phyloP scores from a whole-genome alignment of 345 rosid genomes.

The Ailanthus altissimus region DNA sequence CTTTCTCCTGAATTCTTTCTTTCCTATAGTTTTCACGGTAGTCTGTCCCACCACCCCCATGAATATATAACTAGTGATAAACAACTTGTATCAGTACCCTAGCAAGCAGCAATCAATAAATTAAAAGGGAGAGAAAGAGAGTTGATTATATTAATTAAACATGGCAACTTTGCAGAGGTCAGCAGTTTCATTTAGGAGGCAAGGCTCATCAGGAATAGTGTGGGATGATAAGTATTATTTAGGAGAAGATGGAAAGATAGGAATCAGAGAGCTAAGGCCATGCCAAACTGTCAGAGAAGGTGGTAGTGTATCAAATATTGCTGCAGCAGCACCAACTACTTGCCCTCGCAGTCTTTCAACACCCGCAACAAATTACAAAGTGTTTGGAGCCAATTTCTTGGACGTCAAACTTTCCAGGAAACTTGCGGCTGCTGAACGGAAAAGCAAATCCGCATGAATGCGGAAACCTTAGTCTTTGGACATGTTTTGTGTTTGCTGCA shows the following conservation, averaged over 20 bases:
- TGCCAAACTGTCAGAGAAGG: constrained; percentile 26
- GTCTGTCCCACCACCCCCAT: background rate
- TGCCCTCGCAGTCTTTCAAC: constrained; percentile 31
- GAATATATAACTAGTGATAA: background rate
- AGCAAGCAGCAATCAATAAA: too few species aligned
- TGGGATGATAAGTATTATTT: constrained; percentile 26
- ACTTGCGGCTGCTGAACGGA: background rate
- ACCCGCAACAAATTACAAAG: background rate
- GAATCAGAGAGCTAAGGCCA: constrained; percentile 28
- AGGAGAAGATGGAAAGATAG: constrained; percentile 7
- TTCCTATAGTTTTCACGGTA: background rate
- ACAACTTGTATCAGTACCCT: too few species aligned
- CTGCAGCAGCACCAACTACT: constrained; percentile 2
- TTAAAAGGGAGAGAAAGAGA: background rate
- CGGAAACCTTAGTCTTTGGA: too few species aligned
- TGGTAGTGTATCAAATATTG: background rate
- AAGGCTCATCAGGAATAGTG: constrained; percentile 34
- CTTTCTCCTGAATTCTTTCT: background rate
- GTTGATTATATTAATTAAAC: too few species aligned
- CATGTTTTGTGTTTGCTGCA: too few species aligned
- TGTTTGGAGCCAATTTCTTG: too few species aligned
- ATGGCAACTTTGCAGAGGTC: constrained; percentile 33
- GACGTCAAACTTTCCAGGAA: constrained; percentile 2
- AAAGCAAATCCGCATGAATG: background rate
- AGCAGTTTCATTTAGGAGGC: constrained; percentile 27